These are phyloP conservation scores for Marsdenia floribunda DNA, from an alignment of 257 asterid genomes.

Conservation along the genomic window DNA sequence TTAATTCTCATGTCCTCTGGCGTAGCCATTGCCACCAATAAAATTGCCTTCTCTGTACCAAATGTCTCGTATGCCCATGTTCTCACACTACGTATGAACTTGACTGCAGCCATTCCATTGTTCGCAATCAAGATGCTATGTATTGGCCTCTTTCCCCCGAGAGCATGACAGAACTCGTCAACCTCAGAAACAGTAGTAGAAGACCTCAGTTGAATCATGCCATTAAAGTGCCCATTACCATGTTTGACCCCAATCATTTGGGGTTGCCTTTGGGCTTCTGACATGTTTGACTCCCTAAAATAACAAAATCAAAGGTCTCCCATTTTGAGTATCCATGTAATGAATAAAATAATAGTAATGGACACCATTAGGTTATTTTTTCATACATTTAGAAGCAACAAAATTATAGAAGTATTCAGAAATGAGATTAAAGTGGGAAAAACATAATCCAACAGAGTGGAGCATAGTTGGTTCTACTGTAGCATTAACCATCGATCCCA, in stretches of 20 bases:
- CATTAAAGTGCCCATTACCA: constrained; percentile 47
- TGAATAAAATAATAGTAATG: background rate
- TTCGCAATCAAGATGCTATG: constrained; percentile 93
- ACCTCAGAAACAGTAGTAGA: constrained; percentile 49
- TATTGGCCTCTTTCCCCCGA: constrained; percentile 77
- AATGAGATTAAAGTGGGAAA: background rate
- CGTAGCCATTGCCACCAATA: constrained; percentile 98
- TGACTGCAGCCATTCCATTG: constrained; percentile 99
- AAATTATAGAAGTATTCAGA: background rate
- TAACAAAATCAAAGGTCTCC: constrained; percentile 9
- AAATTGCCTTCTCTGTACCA: constrained; percentile 93
- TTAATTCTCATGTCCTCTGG: constrained; percentile 99
- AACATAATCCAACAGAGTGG: background rate
- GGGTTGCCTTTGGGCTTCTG: constrained; percentile 87
- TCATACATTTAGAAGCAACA: background rate
- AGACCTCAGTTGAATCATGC: constrained; percentile 58
- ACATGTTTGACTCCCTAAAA: constrained; percentile 63
- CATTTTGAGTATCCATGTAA: background rate
- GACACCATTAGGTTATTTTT: constrained; percentile 2
- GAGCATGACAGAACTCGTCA: constrained; percentile 73
- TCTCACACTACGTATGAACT: constrained; percentile 89
- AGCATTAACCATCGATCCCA: background rate
- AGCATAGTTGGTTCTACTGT: background rate
- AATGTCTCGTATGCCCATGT: constrained; percentile 99
- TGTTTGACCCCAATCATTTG: constrained; percentile 26